A percentile compares a stretch with the other conserved stretches of the same genome.
Evolutionary conservation across 2,329 filamentous ascomycete species (phyloP).

Genomic region (Aspergillus transmontanensis): DNA sequence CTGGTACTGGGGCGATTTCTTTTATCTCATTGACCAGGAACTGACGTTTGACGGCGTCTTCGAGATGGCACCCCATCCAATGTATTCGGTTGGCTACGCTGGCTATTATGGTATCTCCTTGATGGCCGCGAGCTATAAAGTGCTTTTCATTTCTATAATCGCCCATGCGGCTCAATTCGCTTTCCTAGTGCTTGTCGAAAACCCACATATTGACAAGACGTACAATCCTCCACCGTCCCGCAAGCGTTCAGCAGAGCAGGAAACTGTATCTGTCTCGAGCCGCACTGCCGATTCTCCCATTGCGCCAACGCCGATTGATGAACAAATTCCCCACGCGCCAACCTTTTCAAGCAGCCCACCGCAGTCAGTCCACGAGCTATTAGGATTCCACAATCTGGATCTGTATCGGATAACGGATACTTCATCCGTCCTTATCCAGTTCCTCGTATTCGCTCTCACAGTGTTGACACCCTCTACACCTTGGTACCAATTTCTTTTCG

Average conservation of each 20-base stretch:
- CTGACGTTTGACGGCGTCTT: slow-evolving; percentile 98
- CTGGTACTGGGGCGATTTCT: slow-evolving; percentile 99
- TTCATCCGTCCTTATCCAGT: slow-evolving; percentile 72
- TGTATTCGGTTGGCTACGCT: slow-evolving; percentile 98
- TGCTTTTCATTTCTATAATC: slow-evolving; percentile 93
- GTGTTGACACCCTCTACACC: slow-evolving; percentile 76
- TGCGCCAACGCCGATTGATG: slow-evolving; percentile 38
- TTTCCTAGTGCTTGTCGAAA: slow-evolving; percentile 89
- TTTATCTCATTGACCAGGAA: slow-evolving; percentile 96
- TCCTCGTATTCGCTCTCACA: slow-evolving; percentile 74
- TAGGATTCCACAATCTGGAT: slow-evolving; percentile 83
- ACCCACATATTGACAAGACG: slow-evolving; percentile 95
- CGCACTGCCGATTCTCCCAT: slow-evolving; percentile 36
- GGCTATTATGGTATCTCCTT: slow-evolving; percentile 98
- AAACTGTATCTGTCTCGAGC: slow-evolving; percentile 29
- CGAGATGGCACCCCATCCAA: slow-evolving; percentile 97
- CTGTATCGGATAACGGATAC: slow-evolving; percentile 85
- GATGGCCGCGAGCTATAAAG: slow-evolving; percentile 97
- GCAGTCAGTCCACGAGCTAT: slow-evolving; percentile 75
- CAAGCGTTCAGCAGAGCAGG: slow-evolving; percentile 50
- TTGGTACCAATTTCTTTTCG: slow-evolving; percentile 75
- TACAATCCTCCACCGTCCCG: slow-evolving; percentile 85
- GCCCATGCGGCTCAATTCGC: slow-evolving; percentile 93
- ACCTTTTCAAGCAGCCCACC: slow-evolving; percentile 56
- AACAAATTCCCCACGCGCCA: slow-evolving; percentile 41